Evolutionary conservation across 1,284 basidiomycete genomes (phyloP), one percentile per base, ranked within the genome.

Genomic region (Boletus semigastroideus): DNA sequence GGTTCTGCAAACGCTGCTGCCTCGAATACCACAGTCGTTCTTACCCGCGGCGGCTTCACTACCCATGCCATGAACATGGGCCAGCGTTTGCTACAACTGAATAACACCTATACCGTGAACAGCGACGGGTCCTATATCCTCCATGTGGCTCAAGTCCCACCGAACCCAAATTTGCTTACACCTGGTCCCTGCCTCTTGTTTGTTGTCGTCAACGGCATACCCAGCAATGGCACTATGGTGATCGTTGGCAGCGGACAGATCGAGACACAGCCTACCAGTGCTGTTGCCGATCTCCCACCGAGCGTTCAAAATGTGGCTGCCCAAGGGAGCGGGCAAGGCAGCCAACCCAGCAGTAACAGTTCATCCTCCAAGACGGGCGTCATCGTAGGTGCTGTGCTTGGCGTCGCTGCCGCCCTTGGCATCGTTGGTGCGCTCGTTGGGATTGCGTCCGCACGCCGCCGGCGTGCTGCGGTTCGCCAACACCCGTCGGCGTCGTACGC

Each of bases 41-140:
- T 98, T 59, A 78, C 92, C 55, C 89, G 96, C 53, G 81, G 86
- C 28, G 95, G 95, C 8, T 98, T 94, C 77, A 92, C 92, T 1
- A 98, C 94, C 0, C 95, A 98, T 70, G 94, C 86, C 25, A 91
- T 98, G 84, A 95, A 95, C 77, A 94, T 93, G 89, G 90, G 90
- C 20, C 90, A 92, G 68, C 80, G 90, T n/a, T 77, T 76, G 56
- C 61, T 91, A 53, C 83, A 89, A 66, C 74, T 94, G 51, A 87
- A 92, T 71, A 83, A 82, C 74, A 85, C 90, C 3, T 97, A 85
- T 73, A 90, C 87, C 1, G 90, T 92, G 57, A 83, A 89, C 64
- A 73, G 70, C 31, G 83, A 95, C 64, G 91, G 91, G 4, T 76
- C 86, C 8, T 78, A 86, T 59, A 77, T 76, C 11, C 77, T 94